phyloP scores from a whole-genome alignment of 139 green algal genomes.

The Gonium pectorale region DNA sequence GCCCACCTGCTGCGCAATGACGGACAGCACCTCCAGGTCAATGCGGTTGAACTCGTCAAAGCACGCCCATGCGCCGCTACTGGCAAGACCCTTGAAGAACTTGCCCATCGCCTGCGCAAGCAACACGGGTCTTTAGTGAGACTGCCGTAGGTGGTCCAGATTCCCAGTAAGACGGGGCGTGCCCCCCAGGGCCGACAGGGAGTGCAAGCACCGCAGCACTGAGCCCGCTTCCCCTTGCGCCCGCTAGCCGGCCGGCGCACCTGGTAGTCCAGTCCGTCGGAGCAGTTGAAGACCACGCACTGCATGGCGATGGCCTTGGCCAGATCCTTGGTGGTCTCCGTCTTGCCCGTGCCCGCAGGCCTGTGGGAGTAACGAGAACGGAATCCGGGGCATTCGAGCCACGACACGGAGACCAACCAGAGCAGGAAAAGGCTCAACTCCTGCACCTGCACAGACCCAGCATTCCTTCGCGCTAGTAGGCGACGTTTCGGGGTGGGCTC shows the following conservation, averaged over 20 bases:
- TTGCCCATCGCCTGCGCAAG: conserved; percentile 76
- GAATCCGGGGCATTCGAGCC: too few relatives aligned
- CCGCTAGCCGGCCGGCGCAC: too few relatives aligned
- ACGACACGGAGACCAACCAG: not conserved
- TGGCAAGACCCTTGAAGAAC: conserved; percentile 81
- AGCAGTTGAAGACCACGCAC: conserved; percentile 94
- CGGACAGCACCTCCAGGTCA: conserved; percentile 76
- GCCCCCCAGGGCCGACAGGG: too few relatives aligned
- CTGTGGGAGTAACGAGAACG: not conserved
- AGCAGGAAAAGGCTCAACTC: too few relatives aligned
- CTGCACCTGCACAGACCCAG: too few relatives aligned
- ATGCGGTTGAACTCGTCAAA: conserved; percentile 84
- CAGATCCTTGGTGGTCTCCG: conserved; percentile 83
- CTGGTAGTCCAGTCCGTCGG: conserved; percentile 84
- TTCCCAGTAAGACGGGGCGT: too few relatives aligned
- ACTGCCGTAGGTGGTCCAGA: too few relatives aligned
- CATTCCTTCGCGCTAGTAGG: too few relatives aligned
- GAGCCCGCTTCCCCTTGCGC: too few relatives aligned
- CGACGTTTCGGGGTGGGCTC: too few relatives aligned
- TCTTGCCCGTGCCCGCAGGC: conserved; percentile 77
- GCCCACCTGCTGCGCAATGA: conserved; percentile 76
- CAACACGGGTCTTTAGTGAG: not conserved
- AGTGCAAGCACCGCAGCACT: too few relatives aligned
- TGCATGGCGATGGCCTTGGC: conserved; percentile 76
- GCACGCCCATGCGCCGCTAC: conserved; percentile 71